Conservation (phyloP, 352 stramenopile species). For the Blastocystis sp. region DNA sequence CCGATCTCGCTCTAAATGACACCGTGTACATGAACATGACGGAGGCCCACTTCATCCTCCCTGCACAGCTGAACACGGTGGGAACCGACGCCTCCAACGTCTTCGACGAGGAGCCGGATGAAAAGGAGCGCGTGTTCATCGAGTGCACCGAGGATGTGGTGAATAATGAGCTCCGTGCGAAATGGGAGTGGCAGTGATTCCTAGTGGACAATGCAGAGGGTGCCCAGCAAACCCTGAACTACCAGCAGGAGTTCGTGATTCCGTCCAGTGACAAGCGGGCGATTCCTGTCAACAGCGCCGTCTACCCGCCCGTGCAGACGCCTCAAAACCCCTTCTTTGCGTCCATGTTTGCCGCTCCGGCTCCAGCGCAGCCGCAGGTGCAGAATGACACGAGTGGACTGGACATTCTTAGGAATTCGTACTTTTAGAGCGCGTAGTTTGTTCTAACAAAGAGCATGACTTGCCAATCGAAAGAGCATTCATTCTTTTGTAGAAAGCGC, state of each 20-base stretch:
- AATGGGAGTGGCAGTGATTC: background rate
- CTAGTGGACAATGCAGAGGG: background rate
- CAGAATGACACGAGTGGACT: constrained; percentile 10
- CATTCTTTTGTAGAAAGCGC: background rate
- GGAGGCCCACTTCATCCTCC: constrained; percentile 39
- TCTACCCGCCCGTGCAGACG: background rate
- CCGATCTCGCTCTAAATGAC: constrained; percentile 23
- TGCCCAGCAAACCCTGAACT: background rate
- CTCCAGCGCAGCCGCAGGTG: background rate
- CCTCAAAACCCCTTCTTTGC: background rate
- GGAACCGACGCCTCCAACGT: constrained; percentile 58
- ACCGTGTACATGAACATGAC: constrained; percentile 44
- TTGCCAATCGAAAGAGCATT: background rate
- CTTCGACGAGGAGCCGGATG: constrained; percentile 51
- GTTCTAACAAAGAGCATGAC: constrained; percentile 8
- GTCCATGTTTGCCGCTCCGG: background rate
- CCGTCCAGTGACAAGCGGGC: background rate
- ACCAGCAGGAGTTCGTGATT: constrained; percentile 50
- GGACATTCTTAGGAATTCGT: constrained; percentile 49
- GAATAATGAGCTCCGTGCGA: background rate
- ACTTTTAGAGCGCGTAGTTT: constrained; percentile 40
- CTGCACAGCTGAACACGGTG: constrained; percentile 19
- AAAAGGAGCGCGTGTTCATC: constrained; percentile 40
- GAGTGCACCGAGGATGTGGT: constrained; percentile 62
- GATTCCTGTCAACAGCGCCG: background rate